A percentile compares a stretch with the other conserved stretches of the same genome.
phyloP scores from a whole-genome alignment of 129 eudicot species.

The Flaveria bidentis region DNA sequence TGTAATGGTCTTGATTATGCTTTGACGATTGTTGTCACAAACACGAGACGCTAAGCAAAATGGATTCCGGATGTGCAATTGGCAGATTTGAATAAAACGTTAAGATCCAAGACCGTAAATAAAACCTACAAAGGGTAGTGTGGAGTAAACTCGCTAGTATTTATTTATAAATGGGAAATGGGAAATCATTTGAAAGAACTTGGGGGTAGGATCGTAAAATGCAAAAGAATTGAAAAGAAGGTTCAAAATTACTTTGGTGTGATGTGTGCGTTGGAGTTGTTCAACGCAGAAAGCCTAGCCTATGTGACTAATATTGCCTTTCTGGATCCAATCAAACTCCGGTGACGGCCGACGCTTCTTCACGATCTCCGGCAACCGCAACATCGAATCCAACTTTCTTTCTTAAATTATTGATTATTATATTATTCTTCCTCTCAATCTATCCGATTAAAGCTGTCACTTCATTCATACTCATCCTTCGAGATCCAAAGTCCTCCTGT shows the following conservation, averaged over 20 bases:
- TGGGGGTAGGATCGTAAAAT: slow-evolving; percentile 20
- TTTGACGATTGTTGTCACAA: no score
- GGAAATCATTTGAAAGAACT: neutral
- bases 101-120: no score
- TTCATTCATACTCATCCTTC: slow-evolving; percentile 26
- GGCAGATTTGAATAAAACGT: no score
- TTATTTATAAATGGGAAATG: no score
- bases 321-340: slow-evolving; percentile 34
- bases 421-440: slow-evolving; percentile 17
- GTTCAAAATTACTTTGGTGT: slow-evolving; percentile 35
- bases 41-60: no score
- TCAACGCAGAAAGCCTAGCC: slow-evolving; percentile 31
- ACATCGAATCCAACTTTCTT: slow-evolving; percentile 15
- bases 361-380: slow-evolving; percentile 29
- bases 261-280: slow-evolving; percentile 33
- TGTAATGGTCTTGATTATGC: no score
- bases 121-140: no score
- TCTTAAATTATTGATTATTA: slow-evolving; percentile 14
- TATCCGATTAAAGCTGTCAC: slow-evolving; percentile 31
- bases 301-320: slow-evolving; percentile 21
- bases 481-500: slow-evolving; percentile 31
- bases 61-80: no score
- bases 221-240: slow-evolving; percentile 13
- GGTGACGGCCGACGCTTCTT: slow-evolving; percentile 41
- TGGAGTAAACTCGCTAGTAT: no score